Conservation (phyloP, 2,329 filamentous ascomycete genomes). For the Fusarium nelsonii region DNA sequence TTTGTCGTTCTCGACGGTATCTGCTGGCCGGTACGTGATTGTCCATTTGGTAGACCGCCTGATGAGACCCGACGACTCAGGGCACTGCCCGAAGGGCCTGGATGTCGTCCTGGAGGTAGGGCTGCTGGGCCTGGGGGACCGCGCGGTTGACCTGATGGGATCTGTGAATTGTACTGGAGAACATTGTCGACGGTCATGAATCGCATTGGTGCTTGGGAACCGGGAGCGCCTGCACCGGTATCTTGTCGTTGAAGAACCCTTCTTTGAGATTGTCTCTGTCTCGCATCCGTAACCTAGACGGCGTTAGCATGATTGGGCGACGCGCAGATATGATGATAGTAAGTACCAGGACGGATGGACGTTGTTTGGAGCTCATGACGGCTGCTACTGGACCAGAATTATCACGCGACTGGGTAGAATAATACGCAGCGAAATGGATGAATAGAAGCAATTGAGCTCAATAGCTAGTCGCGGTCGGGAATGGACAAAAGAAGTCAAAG, state of each 20-base stretch:
- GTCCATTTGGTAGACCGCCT: slow-evolving; percentile 57
- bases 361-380: slow-evolving; percentile 64
- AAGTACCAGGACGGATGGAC: slow-evolving; percentile 69
- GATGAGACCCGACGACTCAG: slow-evolving; percentile 49
- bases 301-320: slow-evolving; percentile 33
- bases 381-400: slow-evolving; percentile 7
- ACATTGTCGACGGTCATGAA: slow-evolving; percentile 95
- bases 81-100: slow-evolving; percentile 31
- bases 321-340: slow-evolving; percentile 30
- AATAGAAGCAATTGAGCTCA: slow-evolving; percentile 3
- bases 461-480: slow-evolving; percentile 4
- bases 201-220: slow-evolving; percentile 67
- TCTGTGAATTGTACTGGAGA: slow-evolving; percentile 91
- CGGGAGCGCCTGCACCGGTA: slow-evolving; percentile 48
- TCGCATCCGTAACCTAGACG: slow-evolving; percentile 55
- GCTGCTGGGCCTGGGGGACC: slow-evolving; percentile 68
- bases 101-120: slow-evolving; percentile 50
- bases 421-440: neutral
- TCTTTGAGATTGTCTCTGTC: slow-evolving; percentile 53
- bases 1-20: slow-evolving; percentile 91
- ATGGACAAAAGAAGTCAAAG: slow-evolving; percentile 13
- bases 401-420: neutral
- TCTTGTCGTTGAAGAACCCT: slow-evolving; percentile 52
- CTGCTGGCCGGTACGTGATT: slow-evolving; percentile 64
- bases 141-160: slow-evolving; percentile 92